Conservation (phyloP, 2,329 filamentous ascomycete genomes). For the Macrophomina pseudophaseolina region DNA sequence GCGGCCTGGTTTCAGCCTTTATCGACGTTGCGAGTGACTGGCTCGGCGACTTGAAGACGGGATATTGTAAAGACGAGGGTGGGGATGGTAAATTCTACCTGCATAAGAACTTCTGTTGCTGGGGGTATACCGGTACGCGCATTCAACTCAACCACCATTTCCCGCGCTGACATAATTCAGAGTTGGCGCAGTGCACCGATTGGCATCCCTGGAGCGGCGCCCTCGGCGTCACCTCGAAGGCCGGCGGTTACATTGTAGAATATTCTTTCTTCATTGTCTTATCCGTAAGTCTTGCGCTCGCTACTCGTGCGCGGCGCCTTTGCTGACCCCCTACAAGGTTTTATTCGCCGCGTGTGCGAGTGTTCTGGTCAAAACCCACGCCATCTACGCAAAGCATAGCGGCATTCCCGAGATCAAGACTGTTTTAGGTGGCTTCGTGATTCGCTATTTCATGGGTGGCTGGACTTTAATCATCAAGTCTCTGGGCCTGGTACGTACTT, state of each 20-base stretch:
- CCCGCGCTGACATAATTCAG: slow-evolving; percentile 41
- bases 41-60: slow-evolving; percentile 90
- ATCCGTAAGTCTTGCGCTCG: slow-evolving; percentile 63
- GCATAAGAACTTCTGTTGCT: slow-evolving; percentile 90
- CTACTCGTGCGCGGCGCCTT: not conserved
- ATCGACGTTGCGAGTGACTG: slow-evolving; percentile 93
- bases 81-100: slow-evolving; percentile 90
- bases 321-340: slow-evolving; percentile 58
- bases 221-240: slow-evolving; percentile 67
- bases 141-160: not conserved
- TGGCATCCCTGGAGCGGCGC: slow-evolving; percentile 87
- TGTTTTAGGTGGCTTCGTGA: slow-evolving; percentile 90
- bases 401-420: slow-evolving; percentile 99
- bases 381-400: slow-evolving; percentile 87
- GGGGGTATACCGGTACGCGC: slow-evolving; percentile 73
- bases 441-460: slow-evolving; percentile 79
- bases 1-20: slow-evolving; percentile 81
- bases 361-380: slow-evolving; percentile 81
- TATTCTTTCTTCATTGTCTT: slow-evolving; percentile 87
- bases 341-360: slow-evolving; percentile 79
- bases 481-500: slow-evolving; percentile 69
- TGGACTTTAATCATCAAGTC: slow-evolving; percentile 94
- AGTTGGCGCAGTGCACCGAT: slow-evolving; percentile 78
- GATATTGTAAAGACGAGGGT: slow-evolving; percentile 77
- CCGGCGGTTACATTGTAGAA: slow-evolving; percentile 80